phyloP scores from a whole-genome alignment of 1,284 basidiomycete species.

The Fomitopsis pinicola region DNA sequence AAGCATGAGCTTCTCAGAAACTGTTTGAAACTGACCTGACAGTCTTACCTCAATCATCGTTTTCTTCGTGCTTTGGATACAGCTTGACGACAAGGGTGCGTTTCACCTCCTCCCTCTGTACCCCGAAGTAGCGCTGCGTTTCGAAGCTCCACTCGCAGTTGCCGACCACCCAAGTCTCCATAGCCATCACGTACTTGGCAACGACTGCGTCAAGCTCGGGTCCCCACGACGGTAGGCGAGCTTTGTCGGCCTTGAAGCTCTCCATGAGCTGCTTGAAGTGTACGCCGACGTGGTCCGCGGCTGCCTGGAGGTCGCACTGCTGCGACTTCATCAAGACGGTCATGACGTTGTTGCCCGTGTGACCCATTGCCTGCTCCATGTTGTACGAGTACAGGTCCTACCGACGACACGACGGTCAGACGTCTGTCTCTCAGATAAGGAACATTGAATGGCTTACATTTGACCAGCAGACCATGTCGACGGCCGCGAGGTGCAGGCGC shows the following conservation, averaged over 20 bases:
- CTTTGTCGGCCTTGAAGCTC: slow-evolving; percentile 42
- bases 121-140: slow-evolving; percentile 33
- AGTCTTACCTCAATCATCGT: neutral
- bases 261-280: slow-evolving; percentile 49
- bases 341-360: slow-evolving; percentile 60
- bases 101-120: slow-evolving; percentile 22
- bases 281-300: slow-evolving; percentile 52
- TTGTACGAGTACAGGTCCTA: slow-evolving; percentile 73
- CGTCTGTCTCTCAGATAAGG: neutral
- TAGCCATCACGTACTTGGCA: slow-evolving; percentile 33
- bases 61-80: slow-evolving; percentile 18
- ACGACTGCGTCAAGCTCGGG: slow-evolving; percentile 43
- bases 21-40: too few species aligned
- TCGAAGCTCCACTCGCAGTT: slow-evolving; percentile 38
- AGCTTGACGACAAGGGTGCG: slow-evolving; percentile 26
- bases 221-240: slow-evolving; percentile 45
- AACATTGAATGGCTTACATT: slow-evolving; percentile 43
- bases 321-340: slow-evolving; percentile 61
- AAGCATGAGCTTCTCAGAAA: too few species aligned
- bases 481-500: slow-evolving; percentile 52
- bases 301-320: slow-evolving; percentile 48
- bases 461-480: slow-evolving; percentile 66
- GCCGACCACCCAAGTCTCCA: slow-evolving; percentile 34
- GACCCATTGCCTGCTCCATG: slow-evolving; percentile 69
- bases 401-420: neutral